Percentiles rank a stretch among this genome's conserved stretches.
Conservation (phyloP, 192 early-diverging fungal species). For the Backusella westeae region DNA sequence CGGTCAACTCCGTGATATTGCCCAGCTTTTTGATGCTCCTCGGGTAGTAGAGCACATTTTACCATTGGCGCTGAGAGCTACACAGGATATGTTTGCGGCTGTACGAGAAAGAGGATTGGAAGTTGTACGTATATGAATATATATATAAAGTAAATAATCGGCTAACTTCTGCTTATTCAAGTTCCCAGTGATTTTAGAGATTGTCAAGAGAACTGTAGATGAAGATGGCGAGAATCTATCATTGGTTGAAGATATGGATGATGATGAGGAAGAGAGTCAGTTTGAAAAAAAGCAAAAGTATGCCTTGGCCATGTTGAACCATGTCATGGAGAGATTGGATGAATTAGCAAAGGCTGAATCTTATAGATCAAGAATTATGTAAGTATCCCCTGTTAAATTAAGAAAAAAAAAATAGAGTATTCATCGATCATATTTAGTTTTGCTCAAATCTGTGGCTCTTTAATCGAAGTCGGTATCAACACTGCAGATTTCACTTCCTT, state of each 20-base stretch:
- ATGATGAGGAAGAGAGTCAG: conserved; percentile 34
- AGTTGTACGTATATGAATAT: conserved; percentile 33
- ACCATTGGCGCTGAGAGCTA: conserved; percentile 60
- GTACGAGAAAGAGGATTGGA: conserved; percentile 53
- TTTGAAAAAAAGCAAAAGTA: conserved; percentile 21
- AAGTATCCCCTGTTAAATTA: conserved; percentile 41
- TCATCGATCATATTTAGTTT: conserved; percentile 43
- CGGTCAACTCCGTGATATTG: conserved; percentile 60
- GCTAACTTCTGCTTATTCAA: neutral
- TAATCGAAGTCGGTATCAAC: conserved; percentile 59
- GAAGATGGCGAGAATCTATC: conserved; percentile 28
- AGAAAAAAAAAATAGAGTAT: conserved; percentile 40
- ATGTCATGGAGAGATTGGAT: conserved; percentile 41
- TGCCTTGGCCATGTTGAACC: conserved; percentile 25
- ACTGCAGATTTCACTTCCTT: conserved; percentile 65
- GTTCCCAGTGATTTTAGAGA: conserved; percentile 44
- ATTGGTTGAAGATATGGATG: conserved; percentile 27
- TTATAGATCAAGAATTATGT: conserved; percentile 56
- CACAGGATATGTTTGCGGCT: conserved; percentile 50
- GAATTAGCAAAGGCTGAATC: conserved; percentile 45
- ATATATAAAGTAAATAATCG: neutral
- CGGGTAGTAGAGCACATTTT: conserved; percentile 63
- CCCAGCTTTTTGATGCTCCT: conserved; percentile 56
- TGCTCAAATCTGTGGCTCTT: conserved; percentile 66
- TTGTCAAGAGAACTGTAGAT: conserved; percentile 36